These are phyloP conservation scores for Phallus indusiatus DNA, from an alignment of 768 basidiomycete species.

Conservation along the genomic window DNA sequence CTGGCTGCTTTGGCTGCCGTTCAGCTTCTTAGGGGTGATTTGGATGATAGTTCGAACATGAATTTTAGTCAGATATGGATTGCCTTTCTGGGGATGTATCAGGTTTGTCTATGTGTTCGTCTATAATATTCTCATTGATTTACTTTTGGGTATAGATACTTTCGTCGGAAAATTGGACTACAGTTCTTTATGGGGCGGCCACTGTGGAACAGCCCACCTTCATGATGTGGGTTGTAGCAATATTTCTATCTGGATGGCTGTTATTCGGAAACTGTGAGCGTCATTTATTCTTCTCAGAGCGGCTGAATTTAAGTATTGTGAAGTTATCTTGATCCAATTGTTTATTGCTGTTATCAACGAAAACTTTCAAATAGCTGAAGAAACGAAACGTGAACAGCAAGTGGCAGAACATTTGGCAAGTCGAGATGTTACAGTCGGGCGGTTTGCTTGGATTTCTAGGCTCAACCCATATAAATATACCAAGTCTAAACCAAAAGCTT, in stretches of 20 bases:
- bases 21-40: constrained; percentile 83
- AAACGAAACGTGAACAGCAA: constrained; percentile 77
- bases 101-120: constrained; percentile 19
- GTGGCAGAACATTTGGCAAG: constrained; percentile 56
- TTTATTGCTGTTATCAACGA: constrained; percentile 97
- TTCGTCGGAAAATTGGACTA: constrained; percentile 93
- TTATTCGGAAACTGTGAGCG: constrained; percentile 82
- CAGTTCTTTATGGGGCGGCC: constrained; percentile 54
- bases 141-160: constrained; percentile 45
- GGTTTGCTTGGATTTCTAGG: constrained; percentile 56
- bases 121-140: neutral
- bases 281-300: neutral
- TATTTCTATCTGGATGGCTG: constrained; percentile 79
- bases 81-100: constrained; percentile 77
- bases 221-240: constrained; percentile 59
- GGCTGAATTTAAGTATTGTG: constrained; percentile 1
- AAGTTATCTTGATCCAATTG: constrained; percentile 89
- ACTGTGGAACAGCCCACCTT: constrained; percentile 51
- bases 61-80: constrained; percentile 81
- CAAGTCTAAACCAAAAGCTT: constrained; percentile 51
- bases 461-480: constrained; percentile 64
- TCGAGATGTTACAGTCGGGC: constrained; percentile 26
- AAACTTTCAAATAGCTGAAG: constrained; percentile 89
- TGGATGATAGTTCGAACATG: constrained; percentile 35
- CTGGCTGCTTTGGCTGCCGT: constrained; percentile 74